Base-by-base conservation (phyloP, 495 filamentous ascomycete species). In the Penicillium taxi region DNA sequence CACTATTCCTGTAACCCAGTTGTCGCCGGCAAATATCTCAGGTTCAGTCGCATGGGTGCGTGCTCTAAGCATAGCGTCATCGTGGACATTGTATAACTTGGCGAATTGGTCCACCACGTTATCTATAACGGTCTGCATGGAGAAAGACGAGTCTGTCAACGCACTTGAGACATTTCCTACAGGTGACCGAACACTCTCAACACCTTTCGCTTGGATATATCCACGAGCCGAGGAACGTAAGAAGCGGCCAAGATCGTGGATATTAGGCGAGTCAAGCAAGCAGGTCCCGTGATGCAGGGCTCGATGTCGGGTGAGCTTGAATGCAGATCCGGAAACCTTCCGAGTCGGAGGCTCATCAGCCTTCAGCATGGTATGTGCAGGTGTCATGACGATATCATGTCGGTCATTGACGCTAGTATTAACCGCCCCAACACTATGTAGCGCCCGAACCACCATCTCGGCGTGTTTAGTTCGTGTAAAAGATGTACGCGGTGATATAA, bases 251-350 rank as follows among this genome's bases (percentile, higher is more conserved):
- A 96, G 77, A 24, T 63, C 54, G 19, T 64, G 48, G n/a, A 96
- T 63, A 48, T 87, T 79, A 4, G 75, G 75, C 7, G 80, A 82
- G 28, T 69, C 61, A 0, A 96, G 67, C 29, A 98, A 62, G 56
- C 86, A 90, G 0, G 91, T 98, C 3, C 86, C 91, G 56, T 98
- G 91, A 53, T 96, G 91, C 29, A 96, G 67, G 4, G 86, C 76
- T 29, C 88, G 74, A 23, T 70, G 58, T 13, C 83, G 63, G 3
- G 83, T 94, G 8, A 96, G 63, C 58, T 96, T 96, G 62, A 91
- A 96, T 12, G 91, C 91, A 1, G 84, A 91, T 1, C 91, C 91
- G 1, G 86, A 94, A 3, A 96, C 66, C 58, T 98, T 98, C 45
- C 78, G 77, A 3, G 78, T 68, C 15, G 57, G 52, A 18, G 56